These are phyloP conservation scores for Paramarasmius palmivorus DNA, from an alignment of 1,284 basidiomycete genomes.

Conservation along the genomic window DNA sequence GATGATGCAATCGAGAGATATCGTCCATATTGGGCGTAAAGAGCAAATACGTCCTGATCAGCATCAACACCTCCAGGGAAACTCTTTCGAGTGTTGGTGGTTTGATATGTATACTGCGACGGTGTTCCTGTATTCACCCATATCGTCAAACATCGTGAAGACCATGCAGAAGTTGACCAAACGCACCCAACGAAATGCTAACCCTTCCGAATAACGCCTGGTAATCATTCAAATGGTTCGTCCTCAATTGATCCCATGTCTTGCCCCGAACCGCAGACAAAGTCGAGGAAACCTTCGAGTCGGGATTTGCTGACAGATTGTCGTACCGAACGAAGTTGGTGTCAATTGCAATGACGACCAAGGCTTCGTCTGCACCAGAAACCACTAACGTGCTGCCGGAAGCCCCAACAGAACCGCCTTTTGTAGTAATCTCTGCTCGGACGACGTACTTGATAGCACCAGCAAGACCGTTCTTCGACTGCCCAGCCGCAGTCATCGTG, in stretches of 20 bases:
- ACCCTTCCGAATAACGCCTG: constrained; percentile 15
- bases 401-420: neutral
- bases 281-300: constrained; percentile 7
- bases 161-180: too few species aligned
- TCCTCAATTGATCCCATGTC: constrained; percentile 9
- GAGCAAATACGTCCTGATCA: constrained; percentile 14
- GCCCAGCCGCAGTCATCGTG: constrained; percentile 4
- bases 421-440: constrained; percentile 9
- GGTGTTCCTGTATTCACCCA: constrained; percentile 11
- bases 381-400: constrained; percentile 2
- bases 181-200: constrained; percentile 13
- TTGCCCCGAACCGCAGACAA: constrained; percentile 13
- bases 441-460: constrained; percentile 13
- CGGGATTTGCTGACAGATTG: constrained; percentile 13
- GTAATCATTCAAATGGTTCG: constrained; percentile 14
- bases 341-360: constrained; percentile 15
- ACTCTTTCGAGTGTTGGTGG: constrained; percentile 14
- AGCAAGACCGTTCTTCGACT: constrained; percentile 2
- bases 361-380: constrained; percentile 15
- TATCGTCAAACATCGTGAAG: too few species aligned
- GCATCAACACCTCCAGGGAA: constrained; percentile 14
- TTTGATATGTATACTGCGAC: constrained; percentile 7
- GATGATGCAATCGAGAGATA: constrained; percentile 17
- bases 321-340: constrained; percentile 18
- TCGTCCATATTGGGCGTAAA: constrained; percentile 16